These are phyloP conservation scores for Cutaneotrichosporon cavernicola DNA, from an alignment of 1,284 basidiomycete species.

Conservation along the genomic window DNA sequence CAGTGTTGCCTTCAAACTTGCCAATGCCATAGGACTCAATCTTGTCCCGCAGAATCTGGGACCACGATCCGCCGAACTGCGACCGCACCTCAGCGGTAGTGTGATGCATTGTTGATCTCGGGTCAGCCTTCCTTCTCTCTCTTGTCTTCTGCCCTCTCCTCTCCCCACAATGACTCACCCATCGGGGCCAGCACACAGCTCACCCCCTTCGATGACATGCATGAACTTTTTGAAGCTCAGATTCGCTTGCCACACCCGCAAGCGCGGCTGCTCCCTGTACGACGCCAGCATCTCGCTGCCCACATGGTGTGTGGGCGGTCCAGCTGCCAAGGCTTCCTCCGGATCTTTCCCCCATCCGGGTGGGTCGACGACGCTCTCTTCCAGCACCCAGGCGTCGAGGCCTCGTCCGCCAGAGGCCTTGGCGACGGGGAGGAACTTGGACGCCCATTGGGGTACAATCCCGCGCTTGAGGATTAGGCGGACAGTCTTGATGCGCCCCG, in stretches of 20 bases:
- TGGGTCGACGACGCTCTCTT: slow-evolving; percentile 75
- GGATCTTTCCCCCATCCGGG: slow-evolving; percentile 35
- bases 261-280: slow-evolving; percentile 35
- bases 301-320: background rate
- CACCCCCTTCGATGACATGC: slow-evolving; percentile 50
- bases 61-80: slow-evolving; percentile 49
- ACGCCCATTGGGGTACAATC: slow-evolving; percentile 80
- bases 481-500: slow-evolving; percentile 77
- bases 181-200: slow-evolving; percentile 42
- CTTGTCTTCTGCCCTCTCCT: background rate
- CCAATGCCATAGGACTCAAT: slow-evolving; percentile 51
- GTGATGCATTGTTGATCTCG: slow-evolving; percentile 44
- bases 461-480: slow-evolving; percentile 90
- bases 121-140: slow-evolving; percentile 5
- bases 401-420: slow-evolving; percentile 59
- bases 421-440: slow-evolving; percentile 69
- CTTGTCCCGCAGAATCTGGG: slow-evolving; percentile 42
- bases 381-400: slow-evolving; percentile 70
- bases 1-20: slow-evolving; percentile 51
- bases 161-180: slow-evolving; percentile 34
- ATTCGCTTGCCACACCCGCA: slow-evolving; percentile 47
- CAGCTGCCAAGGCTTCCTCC: background rate
- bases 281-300: slow-evolving; percentile 1
- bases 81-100: slow-evolving; percentile 51
- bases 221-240: slow-evolving; percentile 53